Conservation (phyloP, 352 stramenopile genomes). For the Lagenidium giganteum region DNA sequence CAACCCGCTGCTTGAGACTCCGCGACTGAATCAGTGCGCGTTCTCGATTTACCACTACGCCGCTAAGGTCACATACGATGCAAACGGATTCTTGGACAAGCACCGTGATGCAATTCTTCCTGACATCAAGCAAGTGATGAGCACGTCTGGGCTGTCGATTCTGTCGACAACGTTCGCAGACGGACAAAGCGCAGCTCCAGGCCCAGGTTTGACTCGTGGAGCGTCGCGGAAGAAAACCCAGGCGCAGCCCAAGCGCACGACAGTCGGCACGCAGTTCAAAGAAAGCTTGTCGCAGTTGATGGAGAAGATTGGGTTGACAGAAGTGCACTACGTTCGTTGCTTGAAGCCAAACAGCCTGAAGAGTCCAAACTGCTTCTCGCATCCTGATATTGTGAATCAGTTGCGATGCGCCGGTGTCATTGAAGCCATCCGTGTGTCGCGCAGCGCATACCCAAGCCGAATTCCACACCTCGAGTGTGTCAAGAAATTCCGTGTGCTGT, state of each 20-base stretch:
- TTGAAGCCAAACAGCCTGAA: slow-evolving; percentile 75
- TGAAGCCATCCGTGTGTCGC: slow-evolving; percentile 74
- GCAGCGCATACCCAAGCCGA: slow-evolving; percentile 69
- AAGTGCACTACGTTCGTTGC: slow-evolving; percentile 80
- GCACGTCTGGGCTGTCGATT: slow-evolving; percentile 44
- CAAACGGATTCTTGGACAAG: slow-evolving; percentile 69
- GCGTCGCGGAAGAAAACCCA: slow-evolving; percentile 30
- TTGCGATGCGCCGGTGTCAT: slow-evolving; percentile 74
- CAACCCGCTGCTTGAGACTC: slow-evolving; percentile 74
- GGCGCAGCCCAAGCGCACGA: slow-evolving; percentile 49
- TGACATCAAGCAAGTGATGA: slow-evolving; percentile 78
- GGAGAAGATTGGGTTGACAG: slow-evolving; percentile 75
- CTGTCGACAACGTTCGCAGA: slow-evolving; percentile 56
- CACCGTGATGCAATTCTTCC: slow-evolving; percentile 69
- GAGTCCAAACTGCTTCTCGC: slow-evolving; percentile 51
- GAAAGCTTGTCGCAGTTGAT: slow-evolving; percentile 70
- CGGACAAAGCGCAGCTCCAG: slow-evolving; percentile 13
- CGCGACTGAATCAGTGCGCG: slow-evolving; percentile 62
- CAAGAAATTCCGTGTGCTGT: slow-evolving; percentile 61
- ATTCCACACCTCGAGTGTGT: slow-evolving; percentile 65
- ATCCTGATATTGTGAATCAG: slow-evolving; percentile 65
- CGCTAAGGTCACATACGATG: slow-evolving; percentile 71
- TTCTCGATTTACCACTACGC: slow-evolving; percentile 81
- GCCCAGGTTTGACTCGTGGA: slow-evolving; percentile 2
- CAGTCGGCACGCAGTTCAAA: slow-evolving; percentile 76